These are phyloP conservation scores for Microascus cirrosus DNA, from an alignment of 2,329 filamentous ascomycete species.

Conservation along the genomic window DNA sequence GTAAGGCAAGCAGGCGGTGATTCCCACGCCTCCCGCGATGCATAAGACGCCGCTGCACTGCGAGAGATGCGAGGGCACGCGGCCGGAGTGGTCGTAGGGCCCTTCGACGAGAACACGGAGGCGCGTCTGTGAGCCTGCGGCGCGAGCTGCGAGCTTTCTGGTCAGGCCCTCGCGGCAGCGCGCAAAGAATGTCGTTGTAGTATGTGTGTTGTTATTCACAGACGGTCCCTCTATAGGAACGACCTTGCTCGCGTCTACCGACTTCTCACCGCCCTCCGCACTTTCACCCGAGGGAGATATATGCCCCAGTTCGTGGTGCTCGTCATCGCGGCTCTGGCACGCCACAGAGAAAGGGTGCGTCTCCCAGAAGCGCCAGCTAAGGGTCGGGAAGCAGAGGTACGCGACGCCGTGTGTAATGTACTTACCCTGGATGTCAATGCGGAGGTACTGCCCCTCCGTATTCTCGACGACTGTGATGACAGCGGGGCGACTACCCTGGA, in stretches of 20 bases:
- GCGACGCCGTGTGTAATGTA: slow-evolving; percentile 9
- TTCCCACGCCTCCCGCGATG: slow-evolving; percentile 20
- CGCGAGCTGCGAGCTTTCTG: neutral
- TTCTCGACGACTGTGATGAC: slow-evolving; percentile 12
- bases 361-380: slow-evolving; percentile 24
- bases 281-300: neutral
- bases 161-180: neutral
- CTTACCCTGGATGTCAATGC: slow-evolving; percentile 16
- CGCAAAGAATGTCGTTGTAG: neutral
- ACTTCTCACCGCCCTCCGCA: neutral
- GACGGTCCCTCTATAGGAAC: neutral
- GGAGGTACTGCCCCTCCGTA: slow-evolving; percentile 17
- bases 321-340: neutral
- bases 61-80: slow-evolving; percentile 9
- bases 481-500: slow-evolving; percentile 12
- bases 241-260: neutral
- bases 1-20: slow-evolving; percentile 17
- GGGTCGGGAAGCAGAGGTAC: slow-evolving; percentile 22
- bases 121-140: neutral
- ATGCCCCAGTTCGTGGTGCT: neutral
- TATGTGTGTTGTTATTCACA: neutral
- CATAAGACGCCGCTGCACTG: slow-evolving; percentile 15
- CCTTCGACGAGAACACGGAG: slow-evolving; percentile 16
- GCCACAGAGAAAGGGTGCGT: slow-evolving; percentile 22
- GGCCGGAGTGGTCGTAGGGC: slow-evolving; percentile 13